A percentile compares a stretch with the other conserved stretches of the same genome.
phyloP scores from a whole-genome alignment of 441 rosid species.

The Pelargonium cotyledonis region DNA sequence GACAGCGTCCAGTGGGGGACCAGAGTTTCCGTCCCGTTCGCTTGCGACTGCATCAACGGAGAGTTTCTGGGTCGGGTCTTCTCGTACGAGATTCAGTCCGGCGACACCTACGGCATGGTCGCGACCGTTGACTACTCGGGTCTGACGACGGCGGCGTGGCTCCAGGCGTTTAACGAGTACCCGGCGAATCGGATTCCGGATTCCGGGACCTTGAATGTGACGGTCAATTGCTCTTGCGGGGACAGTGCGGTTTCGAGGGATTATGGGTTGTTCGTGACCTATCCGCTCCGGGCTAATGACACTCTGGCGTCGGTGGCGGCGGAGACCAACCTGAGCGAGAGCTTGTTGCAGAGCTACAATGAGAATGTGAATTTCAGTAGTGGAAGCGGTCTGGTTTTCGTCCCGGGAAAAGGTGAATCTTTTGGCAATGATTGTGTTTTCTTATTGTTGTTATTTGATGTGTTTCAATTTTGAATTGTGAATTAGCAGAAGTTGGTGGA shows the following conservation, averaged over 20 bases:
- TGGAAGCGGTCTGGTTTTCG: constrained; percentile 10
- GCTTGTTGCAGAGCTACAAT: background rate
- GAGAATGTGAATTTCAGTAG: constrained; percentile 6
- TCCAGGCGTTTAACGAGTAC: constrained; percentile 21
- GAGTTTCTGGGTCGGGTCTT: constrained; percentile 30
- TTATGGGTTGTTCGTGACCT: constrained; percentile 46
- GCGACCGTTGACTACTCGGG: constrained; percentile 24
- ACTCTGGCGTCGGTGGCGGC: constrained; percentile 29
- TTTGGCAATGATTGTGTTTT: background rate
- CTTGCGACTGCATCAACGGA: constrained; percentile 29
- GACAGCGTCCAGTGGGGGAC: constrained; percentile 5
- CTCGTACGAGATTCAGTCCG: constrained; percentile 16
- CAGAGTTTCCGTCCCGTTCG: constrained; percentile 34
- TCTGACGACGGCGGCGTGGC: constrained; percentile 29
- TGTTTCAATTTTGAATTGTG: background rate
- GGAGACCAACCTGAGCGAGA: background rate
- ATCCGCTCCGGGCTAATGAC: constrained; percentile 40
- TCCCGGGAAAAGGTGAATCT: constrained; percentile 20
- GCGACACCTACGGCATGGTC: constrained; percentile 21
- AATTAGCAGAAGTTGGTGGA: background rate
- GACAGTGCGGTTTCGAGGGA: constrained; percentile 30
- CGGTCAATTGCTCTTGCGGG: constrained; percentile 61
- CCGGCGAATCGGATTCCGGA: constrained; percentile 22
- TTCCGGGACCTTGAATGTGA: constrained; percentile 29
- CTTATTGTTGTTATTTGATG: background rate